phyloP scores from a whole-genome alignment of 75 land plant species.

The Pinus albicaulis region DNA sequence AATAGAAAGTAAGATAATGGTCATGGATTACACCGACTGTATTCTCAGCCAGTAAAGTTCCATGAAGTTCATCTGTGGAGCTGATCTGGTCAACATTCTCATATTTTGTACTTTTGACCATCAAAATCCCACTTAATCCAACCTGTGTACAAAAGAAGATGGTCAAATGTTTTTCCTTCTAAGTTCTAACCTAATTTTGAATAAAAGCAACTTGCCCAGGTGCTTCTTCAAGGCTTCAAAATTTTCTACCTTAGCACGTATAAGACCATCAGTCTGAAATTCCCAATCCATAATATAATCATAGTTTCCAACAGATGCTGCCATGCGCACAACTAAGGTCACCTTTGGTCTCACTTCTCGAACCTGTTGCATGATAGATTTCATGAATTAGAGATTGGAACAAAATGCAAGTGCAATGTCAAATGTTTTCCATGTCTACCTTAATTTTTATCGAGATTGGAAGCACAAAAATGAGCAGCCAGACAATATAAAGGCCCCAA shows the following conservation, averaged over 20 bases:
- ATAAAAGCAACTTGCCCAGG: not conserved
- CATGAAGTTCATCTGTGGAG: conserved; percentile 37
- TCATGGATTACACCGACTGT: conserved; percentile 83
- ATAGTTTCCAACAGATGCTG: conserved; percentile 74
- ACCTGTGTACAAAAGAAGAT: conserved; percentile 35
- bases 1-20: conserved; percentile 73
- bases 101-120: conserved; percentile 66
- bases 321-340: conserved; percentile 74
- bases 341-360: conserved; percentile 70
- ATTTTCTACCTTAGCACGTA: conserved; percentile 49
- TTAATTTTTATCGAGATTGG: not conserved
- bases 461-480: not conserved
- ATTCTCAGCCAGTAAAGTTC: conserved; percentile 74
- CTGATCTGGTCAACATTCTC: conserved; percentile 36
- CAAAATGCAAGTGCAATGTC: not conserved
- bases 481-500: not conserved
- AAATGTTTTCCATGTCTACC: not conserved
- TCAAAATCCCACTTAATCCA: conserved; percentile 74
- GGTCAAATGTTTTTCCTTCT: not conserved
- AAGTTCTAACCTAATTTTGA: not conserved
- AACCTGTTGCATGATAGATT: conserved; percentile 24
- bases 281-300: conserved; percentile 91
- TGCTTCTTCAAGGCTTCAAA: not conserved
- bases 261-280: conserved; percentile 80
- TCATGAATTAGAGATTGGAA: not conserved